Evolutionary conservation across 2,329 filamentous ascomycete species (phyloP), one percentile per base, ranked within the genome.

Genomic region (Hypoxylon sp.): DNA sequence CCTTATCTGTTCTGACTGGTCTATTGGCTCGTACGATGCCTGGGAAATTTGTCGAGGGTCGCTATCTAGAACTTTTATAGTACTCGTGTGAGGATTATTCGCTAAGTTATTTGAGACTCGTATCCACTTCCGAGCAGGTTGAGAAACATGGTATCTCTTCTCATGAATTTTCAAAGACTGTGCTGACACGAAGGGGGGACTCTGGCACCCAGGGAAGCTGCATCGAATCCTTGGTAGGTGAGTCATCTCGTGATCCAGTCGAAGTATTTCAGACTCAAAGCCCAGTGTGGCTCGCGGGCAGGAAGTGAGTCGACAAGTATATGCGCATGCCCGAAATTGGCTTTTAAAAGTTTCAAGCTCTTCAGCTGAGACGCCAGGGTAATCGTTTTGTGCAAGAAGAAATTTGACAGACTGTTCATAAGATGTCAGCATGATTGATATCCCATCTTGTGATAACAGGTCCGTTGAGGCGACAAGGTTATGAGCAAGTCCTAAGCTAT

Each of bases 191-290:
- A 44, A 44, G n/a, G 39, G 39, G 8, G 39, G 39, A 44, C n/a
- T 44, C 8, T 44, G 39, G 39, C 39, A 44, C 19, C 39, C n/a
- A 44, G n/a, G n/a, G 39, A 44, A 44, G 39, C n/a, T 44, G 6
- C 39, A 44, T 19, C 39, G 39, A 19, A 44, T 2, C 5, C 39
- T 44, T 44, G n/a, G 39, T 44, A 44, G 19, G 39, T 44, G 39
- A 44, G n/a, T 44, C 39, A 26, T 48, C 46, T 48, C 46, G 22
- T 29, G 46, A 13, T 48, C 22, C 5, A 24, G n/a, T 29, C 46
- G 46, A 24, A 48, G 46, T 14, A 1, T 3, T 48, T 48, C 46
- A 6, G 46, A 48, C 13, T 26, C 3, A n/a, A 48, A 48, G 24
- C 46, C 46, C 2, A 10, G 1, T 26, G 46, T 48, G 24, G 46